Evolutionary conservation across 2,329 filamentous ascomycete genomes (phyloP).

Genomic region (Chrysoporthe puriensis): DNA sequence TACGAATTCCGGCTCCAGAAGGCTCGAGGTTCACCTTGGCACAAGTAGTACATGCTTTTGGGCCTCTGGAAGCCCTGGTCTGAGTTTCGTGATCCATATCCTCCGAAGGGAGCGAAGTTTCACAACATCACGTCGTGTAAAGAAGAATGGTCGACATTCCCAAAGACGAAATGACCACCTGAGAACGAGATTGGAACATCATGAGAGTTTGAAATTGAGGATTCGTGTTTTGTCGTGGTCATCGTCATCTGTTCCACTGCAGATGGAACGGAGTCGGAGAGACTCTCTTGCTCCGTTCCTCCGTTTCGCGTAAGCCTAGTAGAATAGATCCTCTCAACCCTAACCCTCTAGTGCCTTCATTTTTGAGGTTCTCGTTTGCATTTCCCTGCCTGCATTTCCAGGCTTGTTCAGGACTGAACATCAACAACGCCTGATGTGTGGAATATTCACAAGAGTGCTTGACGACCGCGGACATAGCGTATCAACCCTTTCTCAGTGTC

Average conservation of each 20-base stretch:
- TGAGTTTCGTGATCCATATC: conserved; percentile 21
- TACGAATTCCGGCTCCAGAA: not conserved
- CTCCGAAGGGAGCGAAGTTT: not conserved
- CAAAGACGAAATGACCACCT: not conserved
- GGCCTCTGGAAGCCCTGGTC: conserved; percentile 42
- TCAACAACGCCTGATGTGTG: too few relatives aligned
- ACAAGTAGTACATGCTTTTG: conserved; percentile 54
- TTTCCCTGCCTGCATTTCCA: too few relatives aligned
- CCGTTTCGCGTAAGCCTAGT: not conserved
- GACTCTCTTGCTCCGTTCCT: conserved; percentile 4
- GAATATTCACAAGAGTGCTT: too few relatives aligned
- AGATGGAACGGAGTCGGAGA: conserved; percentile 18
- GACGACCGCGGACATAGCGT: too few relatives aligned
- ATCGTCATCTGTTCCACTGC: not conserved
- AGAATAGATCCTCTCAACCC: not conserved
- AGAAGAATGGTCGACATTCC: not conserved
- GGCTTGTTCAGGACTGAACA: too few relatives aligned
- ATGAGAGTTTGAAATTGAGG: not conserved
- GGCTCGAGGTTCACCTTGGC: conserved; percentile 39
- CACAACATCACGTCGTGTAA: not conserved
- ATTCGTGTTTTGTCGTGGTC: not conserved
- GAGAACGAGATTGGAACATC: not conserved
- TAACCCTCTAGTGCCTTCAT: not conserved
- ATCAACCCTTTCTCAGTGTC: not conserved
- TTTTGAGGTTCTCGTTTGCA: too few relatives aligned